A percentile compares a stretch with the other conserved stretches of the same genome.
phyloP scores from a whole-genome alignment of 1,139 yeast species.

The Hansenula anomala region DNA sequence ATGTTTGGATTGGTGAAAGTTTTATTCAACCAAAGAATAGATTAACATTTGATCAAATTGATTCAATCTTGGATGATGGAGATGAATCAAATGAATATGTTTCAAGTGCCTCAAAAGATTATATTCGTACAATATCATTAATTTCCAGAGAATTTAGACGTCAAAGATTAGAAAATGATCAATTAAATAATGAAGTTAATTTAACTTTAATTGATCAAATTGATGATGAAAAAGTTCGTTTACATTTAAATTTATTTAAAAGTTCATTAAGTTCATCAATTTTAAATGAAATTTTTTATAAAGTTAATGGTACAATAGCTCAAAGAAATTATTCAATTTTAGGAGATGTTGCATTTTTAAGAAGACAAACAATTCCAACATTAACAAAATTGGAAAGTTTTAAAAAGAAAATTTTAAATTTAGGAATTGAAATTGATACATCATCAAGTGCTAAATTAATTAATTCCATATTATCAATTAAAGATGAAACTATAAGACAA shows the following conservation, averaged over 20 bases:
- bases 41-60: slow-evolving; percentile 49
- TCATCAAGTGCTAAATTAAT: slow-evolving; percentile 70
- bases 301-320: slow-evolving; percentile 84
- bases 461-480: slow-evolving; percentile 60
- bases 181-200: slow-evolving; percentile 46
- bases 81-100: slow-evolving; percentile 22
- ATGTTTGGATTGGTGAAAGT: slow-evolving; percentile 75
- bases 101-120: slow-evolving; percentile 61
- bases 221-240: slow-evolving; percentile 78
- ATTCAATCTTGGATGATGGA: slow-evolving; percentile 33
- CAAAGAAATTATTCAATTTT: slow-evolving; percentile 69
- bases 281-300: slow-evolving; percentile 71
- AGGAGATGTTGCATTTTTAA: slow-evolving; percentile 77
- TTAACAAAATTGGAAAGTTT: slow-evolving; percentile 78
- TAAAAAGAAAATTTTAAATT: slow-evolving; percentile 59
- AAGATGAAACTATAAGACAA: slow-evolving; percentile 59
- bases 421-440: slow-evolving; percentile 71
- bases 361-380: slow-evolving; percentile 86
- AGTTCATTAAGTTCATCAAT: slow-evolving; percentile 53
- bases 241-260: slow-evolving; percentile 70
- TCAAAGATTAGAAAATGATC: slow-evolving; percentile 54
- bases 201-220: slow-evolving; percentile 72
- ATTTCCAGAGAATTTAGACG: slow-evolving; percentile 71
- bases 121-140: slow-evolving; percentile 57
- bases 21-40: slow-evolving; percentile 52